Evolutionary conservation across 768 basidiomycete species (phyloP), one percentile per base, ranked within the genome.

Genomic region (Mycena haematopus): DNA sequence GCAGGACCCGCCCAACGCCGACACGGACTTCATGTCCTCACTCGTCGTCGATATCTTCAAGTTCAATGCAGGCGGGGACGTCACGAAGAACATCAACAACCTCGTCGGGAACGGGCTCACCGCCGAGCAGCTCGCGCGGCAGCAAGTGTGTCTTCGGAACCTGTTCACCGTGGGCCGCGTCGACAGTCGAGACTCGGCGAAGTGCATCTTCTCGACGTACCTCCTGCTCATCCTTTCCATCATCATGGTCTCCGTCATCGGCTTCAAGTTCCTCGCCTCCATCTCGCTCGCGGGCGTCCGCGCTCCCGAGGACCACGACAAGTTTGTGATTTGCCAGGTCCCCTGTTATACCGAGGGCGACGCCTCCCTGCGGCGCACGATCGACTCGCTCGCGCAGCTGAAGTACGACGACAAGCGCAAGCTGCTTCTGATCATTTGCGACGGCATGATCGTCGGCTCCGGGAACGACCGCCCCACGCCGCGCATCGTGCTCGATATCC

Each of bases 341-440:
- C 96, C 96, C 29, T 98, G 96, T 84, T 99, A 99, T 74, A 99
- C 96, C 3, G 96, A 99, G 82, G 96, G 95, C 66, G 91, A 95
- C 65, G 73, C 80, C 15, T 97, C 94, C 6, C 80, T 99, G 53
- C 84, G 91, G 52, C 82, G 81, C 68, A 97, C 95, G 2, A 96
- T 99, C 72, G 95, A 99, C 73, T 96, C 95, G 6, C 79, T 99
- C 60, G 94, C 96, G 2, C 86, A 91, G 73, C 82, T 96, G 77
- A 96, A 93, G 76, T 99, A 99, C 70, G 96, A 99, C 71, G 96
- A 99, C 80, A 99, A 99, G 77, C 91, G 96, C 40, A 98, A 98
- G 76, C 80, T 99, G 9, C 80, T 99, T 29, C 84, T 96, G 64
- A 80, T 98, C 78, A 90, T 98, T 70, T 99, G 96, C 71, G 96